phyloP scores from a whole-genome alignment of 176 grass and related monocot species.

The Eleusine indica region DNA sequence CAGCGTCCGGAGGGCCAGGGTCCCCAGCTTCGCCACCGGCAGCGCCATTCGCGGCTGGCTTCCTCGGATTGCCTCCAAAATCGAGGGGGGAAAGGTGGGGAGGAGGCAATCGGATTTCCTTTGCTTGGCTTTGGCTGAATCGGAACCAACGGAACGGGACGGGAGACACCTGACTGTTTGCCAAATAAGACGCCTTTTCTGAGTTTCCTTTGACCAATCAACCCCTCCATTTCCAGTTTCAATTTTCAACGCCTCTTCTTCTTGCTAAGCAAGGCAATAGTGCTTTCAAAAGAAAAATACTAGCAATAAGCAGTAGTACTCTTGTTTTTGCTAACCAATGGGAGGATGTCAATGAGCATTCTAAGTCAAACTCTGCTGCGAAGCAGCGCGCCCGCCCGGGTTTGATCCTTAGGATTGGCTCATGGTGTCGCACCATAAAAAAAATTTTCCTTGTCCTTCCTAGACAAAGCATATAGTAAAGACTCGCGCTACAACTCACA shows the following conservation, averaged over 20 bases:
- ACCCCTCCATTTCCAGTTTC: not conserved
- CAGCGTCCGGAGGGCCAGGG: slow-evolving; percentile 72
- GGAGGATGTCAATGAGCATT: no score
- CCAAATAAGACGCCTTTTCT: not conserved
- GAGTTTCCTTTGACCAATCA: not conserved
- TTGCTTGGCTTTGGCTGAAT: not conserved
- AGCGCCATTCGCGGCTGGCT: slow-evolving; percentile 57
- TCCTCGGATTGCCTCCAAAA: not conserved
- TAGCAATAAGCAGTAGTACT: no score
- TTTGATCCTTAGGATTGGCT: no score
- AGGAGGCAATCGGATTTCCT: not conserved
- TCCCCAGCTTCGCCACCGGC: slow-evolving; percentile 87
- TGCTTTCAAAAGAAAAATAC: not conserved
- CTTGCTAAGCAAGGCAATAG: not conserved
- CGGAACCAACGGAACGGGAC: slow-evolving; percentile 1
- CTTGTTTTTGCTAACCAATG: no score
- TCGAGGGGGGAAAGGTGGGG: not conserved
- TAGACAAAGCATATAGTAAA: no score
- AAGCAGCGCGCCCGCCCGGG: no score
- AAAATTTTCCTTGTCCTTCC: no score
- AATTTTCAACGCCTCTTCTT: not conserved
- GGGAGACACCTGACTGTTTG: not conserved
- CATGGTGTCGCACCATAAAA: no score
- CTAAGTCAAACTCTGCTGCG: no score
- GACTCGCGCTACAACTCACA: no score